Evolutionary conservation across 1,139 yeast species (phyloP), one percentile per base, ranked within the genome.

Genomic region (Yamadazyma atmosphaerica): DNA sequence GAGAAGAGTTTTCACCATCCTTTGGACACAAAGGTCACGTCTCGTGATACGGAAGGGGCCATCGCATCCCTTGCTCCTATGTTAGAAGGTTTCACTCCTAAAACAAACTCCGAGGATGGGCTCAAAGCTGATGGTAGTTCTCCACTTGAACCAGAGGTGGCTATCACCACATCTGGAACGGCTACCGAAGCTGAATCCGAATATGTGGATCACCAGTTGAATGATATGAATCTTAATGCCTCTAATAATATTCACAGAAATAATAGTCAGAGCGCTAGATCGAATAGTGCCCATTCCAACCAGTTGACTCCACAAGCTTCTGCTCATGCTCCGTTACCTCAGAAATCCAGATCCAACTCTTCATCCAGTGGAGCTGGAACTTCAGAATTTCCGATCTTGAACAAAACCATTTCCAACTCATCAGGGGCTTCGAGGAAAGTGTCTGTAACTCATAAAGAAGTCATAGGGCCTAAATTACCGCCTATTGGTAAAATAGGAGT

Each of bases 401-500:
- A 58, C 44, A 68, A 65, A 46, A 63, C 75, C 8, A 45, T 67
- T 2, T 67, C 74, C 23, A 70, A 69, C 45, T 59, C 72, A 12
- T 62, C 71, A 8, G 54, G 66, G 11, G 60, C 71, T n/a, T 54
- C 65, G 33, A 63, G 77, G 40, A 65, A 78, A n/a, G 56, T 71
- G n/a, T 71, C 79, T 1, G 61, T 71, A 26, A 28, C 31, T 28
- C 66, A 72, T 32, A 62, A 62, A 39, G 76, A 70, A 38, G 58
- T 58, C 7, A 65, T 60, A 8, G 72, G 72, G 0, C 78, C 81
- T 2, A 72, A 74, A 44, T 55, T 82, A 36, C 90, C 92, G 2
- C 83, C 78, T 49, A 79, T 89, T 47, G 98, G 98, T 26, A 89
- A 88, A 51, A 88, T 94, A 52, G 99, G 99, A 34, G 96, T 94